phyloP scores from a whole-genome alignment of 805 yeast species.

The Grigorovia jiainica region DNA sequence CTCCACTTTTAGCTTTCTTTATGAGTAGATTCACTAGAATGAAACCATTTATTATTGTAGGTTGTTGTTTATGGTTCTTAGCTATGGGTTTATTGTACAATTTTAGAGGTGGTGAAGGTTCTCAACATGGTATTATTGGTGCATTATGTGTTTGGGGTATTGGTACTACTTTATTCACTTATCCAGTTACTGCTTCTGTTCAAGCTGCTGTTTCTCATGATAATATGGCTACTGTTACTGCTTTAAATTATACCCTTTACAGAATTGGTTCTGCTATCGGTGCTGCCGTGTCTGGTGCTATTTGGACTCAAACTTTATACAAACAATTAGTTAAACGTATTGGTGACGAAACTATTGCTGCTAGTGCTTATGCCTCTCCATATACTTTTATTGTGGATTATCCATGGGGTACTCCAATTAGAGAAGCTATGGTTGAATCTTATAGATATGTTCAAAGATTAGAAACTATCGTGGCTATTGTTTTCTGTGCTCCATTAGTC shows the following conservation, averaged over 20 bases:
- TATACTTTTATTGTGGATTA: slow-evolving; percentile 37
- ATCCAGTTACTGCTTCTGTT: slow-evolving; percentile 52
- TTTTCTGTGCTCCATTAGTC: slow-evolving; percentile 20
- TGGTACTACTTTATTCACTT: slow-evolving; percentile 68
- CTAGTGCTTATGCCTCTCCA: slow-evolving; percentile 44
- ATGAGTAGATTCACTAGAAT: slow-evolving; percentile 41
- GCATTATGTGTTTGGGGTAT: slow-evolving; percentile 56
- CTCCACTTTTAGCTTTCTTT: slow-evolving; percentile 47
- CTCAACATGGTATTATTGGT: slow-evolving; percentile 53
- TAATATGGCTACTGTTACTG: slow-evolving; percentile 53
- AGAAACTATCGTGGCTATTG: slow-evolving; percentile 38
- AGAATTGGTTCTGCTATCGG: slow-evolving; percentile 60
- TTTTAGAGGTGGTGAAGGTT: slow-evolving; percentile 44
- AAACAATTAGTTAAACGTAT: slow-evolving; percentile 30
- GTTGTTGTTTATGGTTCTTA: slow-evolving; percentile 48
- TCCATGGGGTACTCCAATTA: slow-evolving; percentile 55
- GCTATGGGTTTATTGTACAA: slow-evolving; percentile 51
- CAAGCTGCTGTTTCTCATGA: slow-evolving; percentile 50
- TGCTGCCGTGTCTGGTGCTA: slow-evolving; percentile 54
- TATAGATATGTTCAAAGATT: slow-evolving; percentile 52
- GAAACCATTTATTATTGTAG: slow-evolving; percentile 52
- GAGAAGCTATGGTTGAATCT: slow-evolving; percentile 47
- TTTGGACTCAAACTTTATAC: slow-evolving; percentile 59
- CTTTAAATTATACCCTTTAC: slow-evolving; percentile 47
- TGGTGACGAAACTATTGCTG: slow-evolving; percentile 33